Base-by-base conservation (phyloP, 345 rosid species). In the Rhizophora apiculata region DNA sequence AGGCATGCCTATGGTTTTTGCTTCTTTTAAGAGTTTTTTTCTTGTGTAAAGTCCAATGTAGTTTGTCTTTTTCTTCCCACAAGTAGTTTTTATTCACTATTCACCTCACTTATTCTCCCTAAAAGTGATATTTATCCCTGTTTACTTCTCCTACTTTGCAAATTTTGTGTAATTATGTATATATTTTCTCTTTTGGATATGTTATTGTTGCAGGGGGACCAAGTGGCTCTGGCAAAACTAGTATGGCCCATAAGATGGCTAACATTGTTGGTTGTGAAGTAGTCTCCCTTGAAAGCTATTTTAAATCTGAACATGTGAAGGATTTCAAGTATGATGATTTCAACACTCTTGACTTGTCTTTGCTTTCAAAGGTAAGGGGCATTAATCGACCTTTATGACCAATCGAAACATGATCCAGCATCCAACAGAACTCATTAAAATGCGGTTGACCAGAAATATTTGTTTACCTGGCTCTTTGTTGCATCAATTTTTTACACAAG, bases 171-270 rank as follows among this genome's bases (percentile, higher is more conserved):
- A 11, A 9, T 62, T 52, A 24, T 7, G 24, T 65, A 21, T 26
- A 1, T 64, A 13, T 20, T 31, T 30, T 7, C 72, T 58, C 63
- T 5, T 60, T 36, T 30, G 49, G 8, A 26, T 55, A 21, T 67
- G 56, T 43, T 63, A 31, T 60, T 77, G 60, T 76, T 79, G 79
- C 82, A 95, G 99, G 99, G 75, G 99, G 99, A 77, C 99, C 99
- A 32, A 95, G 99, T 85, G 99, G 99, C 71, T 92, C 98, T 60
- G 99, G 99, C 61, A 95, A 95, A 86, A 92, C 99, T 70, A 96
- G 98, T 82, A 69, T 96, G 89, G 99, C 99, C 67, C 98, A 88
- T 82, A 96, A 96, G 84, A 92, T 92, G 99, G 99, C 99, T 54
- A 96, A 92, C 79, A 96, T 96, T 70, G 93, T 96, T 76, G 98